phyloP scores from a whole-genome alignment of 2,329 filamentous ascomycete species.

The Phaeosphaeria sp. region DNA sequence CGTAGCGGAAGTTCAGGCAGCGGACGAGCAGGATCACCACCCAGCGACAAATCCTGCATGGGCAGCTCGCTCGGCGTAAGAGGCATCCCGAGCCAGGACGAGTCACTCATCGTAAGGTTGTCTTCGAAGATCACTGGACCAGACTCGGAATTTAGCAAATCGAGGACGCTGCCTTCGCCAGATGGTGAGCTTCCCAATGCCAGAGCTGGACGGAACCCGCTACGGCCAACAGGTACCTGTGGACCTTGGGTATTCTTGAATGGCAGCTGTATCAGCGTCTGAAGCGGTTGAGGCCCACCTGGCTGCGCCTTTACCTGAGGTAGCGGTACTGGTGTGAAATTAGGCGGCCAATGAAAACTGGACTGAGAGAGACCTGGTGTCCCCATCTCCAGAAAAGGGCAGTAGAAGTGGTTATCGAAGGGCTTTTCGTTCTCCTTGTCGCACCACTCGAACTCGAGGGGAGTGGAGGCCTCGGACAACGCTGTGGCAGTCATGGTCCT shows the following conservation, averaged over 20 bases:
- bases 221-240: not conserved
- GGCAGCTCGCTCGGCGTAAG: slow-evolving; percentile 17
- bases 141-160: not conserved
- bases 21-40: not conserved
- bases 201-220: not conserved
- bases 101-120: slow-evolving; percentile 2
- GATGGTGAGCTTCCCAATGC: not conserved
- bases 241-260: not conserved
- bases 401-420: not conserved
- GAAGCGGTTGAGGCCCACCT: not conserved
- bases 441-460: not conserved
- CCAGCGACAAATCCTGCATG: slow-evolving; percentile 21
- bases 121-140: slow-evolving; percentile 10
- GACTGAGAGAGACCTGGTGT: not conserved
- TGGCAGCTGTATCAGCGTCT: not conserved
- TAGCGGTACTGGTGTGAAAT: not conserved
- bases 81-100: not conserved
- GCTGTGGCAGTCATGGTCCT: not conserved
- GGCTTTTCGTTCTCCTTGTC: not conserved
- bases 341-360: not conserved
- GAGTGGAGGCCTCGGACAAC: not conserved
- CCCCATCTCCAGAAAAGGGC: not conserved
- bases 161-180: not conserved
- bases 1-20: not conserved
- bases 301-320: not conserved